Evolutionary conservation across 2,329 filamentous ascomycete species (phyloP), one percentile per base, ranked within the genome.

Genomic region (Neonectria hederae): DNA sequence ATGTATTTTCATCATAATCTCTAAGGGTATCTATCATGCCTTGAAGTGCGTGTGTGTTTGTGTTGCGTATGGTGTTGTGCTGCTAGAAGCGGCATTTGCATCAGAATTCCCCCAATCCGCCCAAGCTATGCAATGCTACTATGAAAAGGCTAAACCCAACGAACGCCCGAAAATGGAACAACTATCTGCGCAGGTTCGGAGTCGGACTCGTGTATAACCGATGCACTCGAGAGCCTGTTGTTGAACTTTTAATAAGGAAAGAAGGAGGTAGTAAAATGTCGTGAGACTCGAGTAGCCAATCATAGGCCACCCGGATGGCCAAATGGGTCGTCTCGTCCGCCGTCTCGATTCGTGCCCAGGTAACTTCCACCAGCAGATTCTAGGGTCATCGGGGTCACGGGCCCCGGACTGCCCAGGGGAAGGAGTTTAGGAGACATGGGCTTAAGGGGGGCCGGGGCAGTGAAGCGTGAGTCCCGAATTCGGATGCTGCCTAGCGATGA

Each of bases 381-480:
- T 42, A 90, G 75, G 19, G 87, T 85, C 81, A 89, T 87, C 1
- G 87, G 87, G 1, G 87, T 89, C 14, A 89, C 86, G 0, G 87
- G 86, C 0, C 87, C 87, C 0, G 87, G 86, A 62, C 86, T 88
- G 4, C 86, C 85, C 11, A 87, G 72, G 0, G 87, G 87, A 45
- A 76, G 74, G 6, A 89, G 77, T 28, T 82, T 76, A 1, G 85
- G 85, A 2, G 84, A 84, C 14, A 73, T 60, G 1, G 87, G 87
- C 59, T 83, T 86, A 51, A 80, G 80, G 3, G 79, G 70, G 14
- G 78, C 77, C 8, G 79, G 65, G n/a, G 74, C 75, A 52, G 72
- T 74, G 45, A 83, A 78, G 21, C 79, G 79, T 3, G 81, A 71
- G 35, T 80, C 79, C 59, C 76, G 75, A 28, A 82, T 65, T 1